Evolutionary conservation across 805 yeast genomes (phyloP).

Genomic region (Isabelozyma rhagii): DNA sequence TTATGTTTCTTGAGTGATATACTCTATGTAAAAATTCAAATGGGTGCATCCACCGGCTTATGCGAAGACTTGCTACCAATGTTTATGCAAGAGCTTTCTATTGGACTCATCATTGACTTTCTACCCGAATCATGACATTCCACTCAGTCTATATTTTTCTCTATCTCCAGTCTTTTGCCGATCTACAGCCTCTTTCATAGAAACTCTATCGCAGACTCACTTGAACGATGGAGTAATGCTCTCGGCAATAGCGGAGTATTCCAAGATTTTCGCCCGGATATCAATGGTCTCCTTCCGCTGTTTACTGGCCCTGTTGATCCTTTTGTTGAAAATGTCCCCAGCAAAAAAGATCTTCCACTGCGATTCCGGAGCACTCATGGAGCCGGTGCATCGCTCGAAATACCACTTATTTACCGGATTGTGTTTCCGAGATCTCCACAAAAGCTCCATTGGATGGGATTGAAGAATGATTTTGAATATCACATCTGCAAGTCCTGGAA

Average conservation of each 20-base stretch:
- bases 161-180: too few species aligned
- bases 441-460: conserved; percentile 64
- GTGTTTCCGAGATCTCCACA: conserved; percentile 85
- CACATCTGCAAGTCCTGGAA: conserved; percentile 90
- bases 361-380: conserved; percentile 36
- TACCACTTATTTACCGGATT: conserved; percentile 98
- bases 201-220: background rate
- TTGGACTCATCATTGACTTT: too few species aligned
- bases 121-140: too few species aligned
- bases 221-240: conserved; percentile 56
- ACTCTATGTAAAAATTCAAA: too few species aligned
- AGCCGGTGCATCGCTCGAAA: conserved; percentile 84
- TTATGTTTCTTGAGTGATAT: too few species aligned
- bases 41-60: too few species aligned
- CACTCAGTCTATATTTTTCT: too few species aligned
- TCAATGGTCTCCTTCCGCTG: conserved; percentile 11
- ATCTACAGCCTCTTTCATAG: background rate
- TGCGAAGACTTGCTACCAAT: too few species aligned
- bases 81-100: too few species aligned
- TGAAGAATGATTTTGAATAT: conserved; percentile 77
- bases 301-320: conserved; percentile 19
- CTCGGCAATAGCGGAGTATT: conserved; percentile 53
- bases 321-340: conserved; percentile 37
- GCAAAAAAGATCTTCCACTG: conserved; percentile 42
- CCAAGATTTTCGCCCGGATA: conserved; percentile 32